Evolutionary conservation across 139 green algal species (phyloP).

Genomic region (Dunaliella primolecta): DNA sequence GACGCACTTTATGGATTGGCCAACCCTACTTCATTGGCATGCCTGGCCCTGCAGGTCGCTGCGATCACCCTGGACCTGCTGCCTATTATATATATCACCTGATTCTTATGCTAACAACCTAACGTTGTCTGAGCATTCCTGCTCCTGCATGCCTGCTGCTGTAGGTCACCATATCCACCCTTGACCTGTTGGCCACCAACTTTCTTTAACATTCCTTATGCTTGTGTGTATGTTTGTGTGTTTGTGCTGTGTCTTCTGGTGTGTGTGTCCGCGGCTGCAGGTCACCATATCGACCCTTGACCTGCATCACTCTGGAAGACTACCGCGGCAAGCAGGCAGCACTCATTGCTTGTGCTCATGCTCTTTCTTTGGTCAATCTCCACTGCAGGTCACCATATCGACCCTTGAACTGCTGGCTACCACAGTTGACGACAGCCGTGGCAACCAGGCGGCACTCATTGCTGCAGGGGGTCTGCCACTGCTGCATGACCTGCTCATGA

Average conservation of each 20-base stretch:
- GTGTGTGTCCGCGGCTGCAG: not conserved
- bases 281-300: slow-evolving; percentile 23
- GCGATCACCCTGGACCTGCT: not conserved
- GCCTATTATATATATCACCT: too few relatives aligned
- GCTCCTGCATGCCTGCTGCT: too few relatives aligned
- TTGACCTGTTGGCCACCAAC: slow-evolving; percentile 27
- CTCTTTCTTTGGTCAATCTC: too few relatives aligned
- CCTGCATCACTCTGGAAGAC: slow-evolving; percentile 6
- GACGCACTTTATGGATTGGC: too few relatives aligned
- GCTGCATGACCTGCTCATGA: slow-evolving; percentile 16
- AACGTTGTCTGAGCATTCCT: too few relatives aligned
- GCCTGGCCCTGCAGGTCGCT: slow-evolving; percentile 5
- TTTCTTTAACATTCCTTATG: too few relatives aligned
- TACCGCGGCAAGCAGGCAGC: slow-evolving; percentile 35
- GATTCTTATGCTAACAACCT: too few relatives aligned
- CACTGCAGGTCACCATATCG: slow-evolving; percentile 14
- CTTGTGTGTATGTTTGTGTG: not conserved
- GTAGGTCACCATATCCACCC: slow-evolving; percentile 9
- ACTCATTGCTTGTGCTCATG: slow-evolving; percentile 4
- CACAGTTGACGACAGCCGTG: slow-evolving; percentile 18
- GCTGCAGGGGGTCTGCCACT: not conserved
- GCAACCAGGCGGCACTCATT: slow-evolving; percentile 28
- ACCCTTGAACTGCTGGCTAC: slow-evolving; percentile 26
- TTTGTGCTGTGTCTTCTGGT: not conserved
- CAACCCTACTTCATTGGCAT: not conserved